These are phyloP conservation scores for Brassica balearica DNA, from an alignment of 441 rosid genomes.

Conservation along the genomic window DNA sequence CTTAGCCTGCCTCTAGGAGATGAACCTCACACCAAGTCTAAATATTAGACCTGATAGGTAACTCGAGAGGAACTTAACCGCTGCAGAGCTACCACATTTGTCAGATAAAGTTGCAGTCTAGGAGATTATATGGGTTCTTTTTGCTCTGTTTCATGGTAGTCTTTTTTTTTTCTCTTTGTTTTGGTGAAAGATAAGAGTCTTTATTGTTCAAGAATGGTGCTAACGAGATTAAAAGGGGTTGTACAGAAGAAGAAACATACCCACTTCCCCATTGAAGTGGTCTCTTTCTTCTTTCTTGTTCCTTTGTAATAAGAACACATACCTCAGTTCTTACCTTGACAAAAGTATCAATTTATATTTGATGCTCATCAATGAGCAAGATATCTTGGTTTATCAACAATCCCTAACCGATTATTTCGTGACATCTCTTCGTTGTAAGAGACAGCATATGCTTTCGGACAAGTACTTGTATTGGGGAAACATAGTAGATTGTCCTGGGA, in stretches of 20 bases:
- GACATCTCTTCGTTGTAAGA: neutral
- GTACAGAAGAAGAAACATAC: constrained; percentile 1
- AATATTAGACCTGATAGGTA: constrained; percentile 19
- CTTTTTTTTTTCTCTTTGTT: neutral
- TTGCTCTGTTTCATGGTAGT: neutral
- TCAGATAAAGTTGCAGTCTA: constrained; percentile 23
- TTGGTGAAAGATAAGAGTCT: neutral
- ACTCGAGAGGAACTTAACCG: constrained; percentile 15
- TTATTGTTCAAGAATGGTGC: neutral
- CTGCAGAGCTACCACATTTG: constrained; percentile 32
- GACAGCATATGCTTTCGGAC: neutral
- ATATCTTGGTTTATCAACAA: neutral
- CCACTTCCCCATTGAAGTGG: constrained; percentile 3
- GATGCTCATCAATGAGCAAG: too few relatives aligned
- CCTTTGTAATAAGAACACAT: constrained; percentile 30
- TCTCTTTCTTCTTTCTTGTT: neutral
- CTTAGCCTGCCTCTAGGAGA: constrained; percentile 32
- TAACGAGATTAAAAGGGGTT: neutral
- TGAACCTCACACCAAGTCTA: constrained; percentile 34
- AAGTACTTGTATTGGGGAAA: neutral
- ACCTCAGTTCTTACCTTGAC: constrained; percentile 2
- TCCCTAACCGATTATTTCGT: neutral
- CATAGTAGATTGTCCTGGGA: too few relatives aligned
- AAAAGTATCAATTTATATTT: neutral
- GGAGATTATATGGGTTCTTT: neutral